Evolutionary conservation across 2,329 filamentous ascomycete species (phyloP).

Genomic region (Exutisphaerella laricina): DNA sequence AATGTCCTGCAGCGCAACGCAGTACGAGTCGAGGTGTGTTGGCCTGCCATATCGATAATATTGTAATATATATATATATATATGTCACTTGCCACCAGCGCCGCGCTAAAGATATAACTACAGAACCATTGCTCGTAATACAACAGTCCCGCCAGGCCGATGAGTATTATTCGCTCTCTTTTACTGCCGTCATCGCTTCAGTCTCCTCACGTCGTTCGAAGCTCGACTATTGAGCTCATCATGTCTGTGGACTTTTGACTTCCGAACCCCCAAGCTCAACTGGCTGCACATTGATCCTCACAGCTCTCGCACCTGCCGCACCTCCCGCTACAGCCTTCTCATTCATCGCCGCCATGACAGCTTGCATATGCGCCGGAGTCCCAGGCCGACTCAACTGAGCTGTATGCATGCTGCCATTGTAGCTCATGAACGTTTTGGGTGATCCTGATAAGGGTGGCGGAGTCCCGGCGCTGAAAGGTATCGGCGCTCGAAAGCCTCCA

Average conservation of each 20-base stretch:
- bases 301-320: not conserved
- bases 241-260: not conserved
- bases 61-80: no score
- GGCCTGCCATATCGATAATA: no score
- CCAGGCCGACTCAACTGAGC: slow-evolving; percentile 1
- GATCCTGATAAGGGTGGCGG: not conserved
- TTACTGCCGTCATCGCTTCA: not conserved
- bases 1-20: no score
- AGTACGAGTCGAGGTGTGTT: no score
- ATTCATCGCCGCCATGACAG: slow-evolving; percentile 8
- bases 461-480: slow-evolving; percentile 3
- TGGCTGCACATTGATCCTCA: slow-evolving; percentile 3
- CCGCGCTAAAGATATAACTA: no score
- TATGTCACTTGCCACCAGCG: no score
- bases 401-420: not conserved
- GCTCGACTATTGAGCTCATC: not conserved
- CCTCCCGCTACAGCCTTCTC: no score
- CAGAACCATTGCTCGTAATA: no score
- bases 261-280: slow-evolving; percentile 8
- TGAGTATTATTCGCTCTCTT: not conserved
- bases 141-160: no score
- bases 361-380: slow-evolving; percentile 9
- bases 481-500: slow-evolving; percentile 18
- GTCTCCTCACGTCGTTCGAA: not conserved
- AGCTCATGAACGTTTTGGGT: not conserved